These are phyloP conservation scores for Colletotrichum liaoningense DNA, from an alignment of 2,329 filamentous ascomycete species.

Conservation along the genomic window DNA sequence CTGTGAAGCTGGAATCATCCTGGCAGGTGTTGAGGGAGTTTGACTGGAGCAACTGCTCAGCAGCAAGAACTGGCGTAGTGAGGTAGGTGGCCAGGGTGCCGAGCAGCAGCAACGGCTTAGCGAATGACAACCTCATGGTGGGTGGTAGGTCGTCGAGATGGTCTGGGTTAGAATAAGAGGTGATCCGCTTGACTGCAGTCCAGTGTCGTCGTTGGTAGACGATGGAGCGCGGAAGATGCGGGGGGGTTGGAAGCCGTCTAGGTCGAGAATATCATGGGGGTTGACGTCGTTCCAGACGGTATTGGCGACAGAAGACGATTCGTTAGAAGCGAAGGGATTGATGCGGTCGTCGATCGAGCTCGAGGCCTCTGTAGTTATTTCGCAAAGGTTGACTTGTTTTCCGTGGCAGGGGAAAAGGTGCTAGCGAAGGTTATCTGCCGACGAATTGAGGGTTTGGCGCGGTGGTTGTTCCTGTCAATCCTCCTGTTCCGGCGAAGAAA, in stretches of 20 bases:
- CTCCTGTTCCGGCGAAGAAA: not conserved
- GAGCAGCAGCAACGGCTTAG: conserved; percentile 58
- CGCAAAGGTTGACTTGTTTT: conserved; percentile 17
- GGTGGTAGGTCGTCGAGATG: conserved; percentile 23
- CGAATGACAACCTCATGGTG: conserved; percentile 60
- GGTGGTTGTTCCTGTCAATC: conserved; percentile 1
- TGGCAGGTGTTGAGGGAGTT: conserved; percentile 88
- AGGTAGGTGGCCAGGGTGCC: conserved; percentile 56
- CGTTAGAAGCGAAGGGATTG: not conserved
- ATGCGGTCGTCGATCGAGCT: conserved; percentile 14
- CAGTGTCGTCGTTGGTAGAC: not conserved
- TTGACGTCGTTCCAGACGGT: conserved; percentile 28
- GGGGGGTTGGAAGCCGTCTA: conserved; percentile 20
- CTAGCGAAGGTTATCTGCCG: conserved; percentile 34
- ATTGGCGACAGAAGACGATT: not conserved
- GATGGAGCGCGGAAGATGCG: conserved; percentile 7
- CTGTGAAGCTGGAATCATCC: conserved; percentile 85
- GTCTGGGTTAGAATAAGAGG: not conserved
- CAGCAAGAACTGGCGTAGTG: conserved; percentile 59
- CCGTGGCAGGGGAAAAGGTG: conserved; percentile 26
- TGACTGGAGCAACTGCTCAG: conserved; percentile 78
- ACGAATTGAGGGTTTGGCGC: conserved; percentile 12
- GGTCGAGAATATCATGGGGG: conserved; percentile 24
- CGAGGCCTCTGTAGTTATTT: not conserved
- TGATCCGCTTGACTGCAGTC: conserved; percentile 3